Percentiles rank a stretch among this genome's conserved stretches.
Conservation (phyloP, 2,329 filamentous ascomycete genomes). For the Aspergillus sp. region DNA sequence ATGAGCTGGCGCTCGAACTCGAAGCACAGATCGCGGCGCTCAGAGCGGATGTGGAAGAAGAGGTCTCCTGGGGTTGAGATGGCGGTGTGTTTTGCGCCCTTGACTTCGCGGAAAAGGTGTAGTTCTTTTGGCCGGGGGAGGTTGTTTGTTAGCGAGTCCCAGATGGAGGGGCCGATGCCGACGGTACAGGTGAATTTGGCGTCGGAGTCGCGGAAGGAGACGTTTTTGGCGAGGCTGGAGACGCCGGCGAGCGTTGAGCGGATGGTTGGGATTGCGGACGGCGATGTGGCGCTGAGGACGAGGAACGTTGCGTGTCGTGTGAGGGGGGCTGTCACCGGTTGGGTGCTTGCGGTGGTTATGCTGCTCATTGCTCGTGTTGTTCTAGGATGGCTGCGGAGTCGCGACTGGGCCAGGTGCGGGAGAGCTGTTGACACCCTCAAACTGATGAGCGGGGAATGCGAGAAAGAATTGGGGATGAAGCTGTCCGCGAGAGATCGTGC, state of each 20-base stretch:
- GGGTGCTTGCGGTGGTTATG: background rate
- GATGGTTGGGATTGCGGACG: constrained; percentile 41
- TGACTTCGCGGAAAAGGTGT: constrained; percentile 50
- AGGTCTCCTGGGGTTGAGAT: constrained; percentile 58
- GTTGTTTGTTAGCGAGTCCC: constrained; percentile 48
- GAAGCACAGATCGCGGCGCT: constrained; percentile 57
- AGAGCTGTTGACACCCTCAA: background rate
- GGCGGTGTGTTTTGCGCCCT: constrained; percentile 52
- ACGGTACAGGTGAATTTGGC: constrained; percentile 54
- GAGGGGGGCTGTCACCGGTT: background rate
- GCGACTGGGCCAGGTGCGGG: too few species aligned
- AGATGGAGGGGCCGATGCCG: constrained; percentile 54
- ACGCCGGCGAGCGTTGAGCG: constrained; percentile 48
- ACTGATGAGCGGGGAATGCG: background rate
- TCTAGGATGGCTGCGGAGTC: background rate
- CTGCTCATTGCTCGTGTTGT: background rate
- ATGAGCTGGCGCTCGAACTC: constrained; percentile 60
- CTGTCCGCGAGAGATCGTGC: background rate
- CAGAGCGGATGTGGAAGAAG: constrained; percentile 59
- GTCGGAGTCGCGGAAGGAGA: constrained; percentile 50
- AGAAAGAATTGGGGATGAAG: background rate
- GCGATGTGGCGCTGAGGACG: constrained; percentile 43
- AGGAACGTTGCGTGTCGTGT: constrained; percentile 50
- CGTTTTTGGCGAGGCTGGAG: constrained; percentile 52
- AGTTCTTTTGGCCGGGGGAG: constrained; percentile 53